These are phyloP conservation scores for Solanum habrochaites DNA, from an alignment of 257 asterid species.

Conservation along the genomic window DNA sequence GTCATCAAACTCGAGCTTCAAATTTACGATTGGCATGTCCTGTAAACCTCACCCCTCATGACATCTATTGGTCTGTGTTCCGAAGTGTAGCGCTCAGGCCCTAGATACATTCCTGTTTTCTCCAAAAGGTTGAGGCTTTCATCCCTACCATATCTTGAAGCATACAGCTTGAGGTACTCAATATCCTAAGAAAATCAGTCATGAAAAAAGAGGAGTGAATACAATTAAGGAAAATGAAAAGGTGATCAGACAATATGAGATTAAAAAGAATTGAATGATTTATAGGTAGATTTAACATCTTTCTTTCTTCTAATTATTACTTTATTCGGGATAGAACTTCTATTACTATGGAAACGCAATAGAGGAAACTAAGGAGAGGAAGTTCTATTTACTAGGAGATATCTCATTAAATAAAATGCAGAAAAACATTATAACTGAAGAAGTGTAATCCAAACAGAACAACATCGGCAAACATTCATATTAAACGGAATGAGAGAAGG, in stretches of 20 bases:
- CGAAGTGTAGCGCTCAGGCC: constrained; percentile 78
- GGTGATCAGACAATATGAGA: not conserved
- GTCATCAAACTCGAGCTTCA: not conserved
- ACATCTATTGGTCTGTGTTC: constrained; percentile 80
- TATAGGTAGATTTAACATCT: not conserved
- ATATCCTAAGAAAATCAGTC: constrained; percentile 37
- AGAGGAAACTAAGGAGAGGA: not conserved
- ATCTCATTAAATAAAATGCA: not conserved
- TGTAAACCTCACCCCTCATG: constrained; percentile 83
- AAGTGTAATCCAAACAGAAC: not conserved
- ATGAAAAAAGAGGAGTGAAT: not conserved
- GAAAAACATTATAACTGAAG: not conserved
- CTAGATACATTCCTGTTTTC: constrained; percentile 73
- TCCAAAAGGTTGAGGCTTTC: constrained; percentile 77
- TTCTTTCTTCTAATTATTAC: not conserved
- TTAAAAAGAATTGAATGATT: not conserved
- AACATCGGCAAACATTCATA: not conserved
- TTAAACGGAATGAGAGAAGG: not conserved
- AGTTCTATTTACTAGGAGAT: not conserved
- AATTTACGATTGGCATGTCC: constrained; percentile 54
- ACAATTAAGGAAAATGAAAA: not conserved
- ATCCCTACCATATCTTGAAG: constrained; percentile 76
- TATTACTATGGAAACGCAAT: not conserved
- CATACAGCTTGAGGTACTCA: constrained; percentile 75
- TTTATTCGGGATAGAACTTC: not conserved